Percentiles rank a stretch among this genome's conserved stretches.
These are phyloP conservation scores for Ascochyta fabae DNA, from an alignment of 2,329 filamentous ascomycete species.

Conservation along the genomic window DNA sequence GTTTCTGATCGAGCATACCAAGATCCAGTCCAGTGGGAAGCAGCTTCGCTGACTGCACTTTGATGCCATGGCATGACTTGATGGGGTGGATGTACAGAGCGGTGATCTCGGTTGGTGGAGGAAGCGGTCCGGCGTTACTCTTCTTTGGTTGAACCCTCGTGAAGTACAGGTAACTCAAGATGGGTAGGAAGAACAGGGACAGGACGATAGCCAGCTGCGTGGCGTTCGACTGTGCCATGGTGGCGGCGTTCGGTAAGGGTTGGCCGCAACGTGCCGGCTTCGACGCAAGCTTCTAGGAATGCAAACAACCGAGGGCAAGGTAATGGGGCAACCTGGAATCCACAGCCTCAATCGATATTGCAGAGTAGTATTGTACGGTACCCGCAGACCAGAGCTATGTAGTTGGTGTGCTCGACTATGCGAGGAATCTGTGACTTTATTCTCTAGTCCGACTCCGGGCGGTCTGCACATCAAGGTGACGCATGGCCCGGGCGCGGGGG, in stretches of 20 bases:
- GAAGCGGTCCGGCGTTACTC: conserved; percentile 33
- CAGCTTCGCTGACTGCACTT: conserved; percentile 59
- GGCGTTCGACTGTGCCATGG: conserved; percentile 34
- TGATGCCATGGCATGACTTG: conserved; percentile 70
- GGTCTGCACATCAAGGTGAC: neutral
- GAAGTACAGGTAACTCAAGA: conserved; percentile 41
- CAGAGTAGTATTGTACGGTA: conserved; percentile 8
- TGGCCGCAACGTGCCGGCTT: neutral
- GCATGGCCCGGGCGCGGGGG: conserved; percentile 11
- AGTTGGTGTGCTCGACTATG: neutral
- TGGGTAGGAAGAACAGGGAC: conserved; percentile 37
- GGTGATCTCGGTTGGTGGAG: conserved; percentile 52
- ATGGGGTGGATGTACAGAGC: conserved; percentile 67
- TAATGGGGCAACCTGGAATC: no score
- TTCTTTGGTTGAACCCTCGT: conserved; percentile 21
- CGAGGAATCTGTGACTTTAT: conserved; percentile 1
- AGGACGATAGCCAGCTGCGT: conserved; percentile 36
- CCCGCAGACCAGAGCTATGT: neutral
- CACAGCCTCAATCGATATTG: conserved; percentile 9
- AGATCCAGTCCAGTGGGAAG: conserved; percentile 65
- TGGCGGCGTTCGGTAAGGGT: neutral
- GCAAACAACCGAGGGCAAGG: conserved; percentile 2
- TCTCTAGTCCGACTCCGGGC: no score
- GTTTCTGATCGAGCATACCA: conserved; percentile 23
- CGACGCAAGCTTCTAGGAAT: conserved; percentile 12